phyloP scores from a whole-genome alignment of 2,329 filamentous ascomycete species.

The Diaporthe citriasiana region DNA sequence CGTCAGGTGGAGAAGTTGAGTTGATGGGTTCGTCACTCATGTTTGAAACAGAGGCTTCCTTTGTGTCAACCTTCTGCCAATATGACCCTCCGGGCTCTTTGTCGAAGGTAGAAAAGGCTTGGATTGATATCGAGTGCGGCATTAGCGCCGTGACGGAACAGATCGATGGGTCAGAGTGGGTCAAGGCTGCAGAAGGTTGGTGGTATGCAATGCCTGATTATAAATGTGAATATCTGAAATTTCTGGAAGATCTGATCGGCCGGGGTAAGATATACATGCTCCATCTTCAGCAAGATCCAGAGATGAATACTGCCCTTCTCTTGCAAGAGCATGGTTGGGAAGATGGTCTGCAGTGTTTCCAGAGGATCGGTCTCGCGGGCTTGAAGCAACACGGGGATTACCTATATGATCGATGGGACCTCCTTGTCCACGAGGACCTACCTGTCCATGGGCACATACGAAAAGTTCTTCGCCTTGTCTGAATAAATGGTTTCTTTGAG shows the following conservation, averaged over 20 bases:
- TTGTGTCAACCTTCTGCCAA: not conserved
- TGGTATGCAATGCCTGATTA: not conserved
- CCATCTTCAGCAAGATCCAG: no score
- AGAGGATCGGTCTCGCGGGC: not conserved
- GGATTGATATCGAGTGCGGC: not conserved
- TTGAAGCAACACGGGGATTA: no score
- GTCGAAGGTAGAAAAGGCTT: not conserved
- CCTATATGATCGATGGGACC: no score
- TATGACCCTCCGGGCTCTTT: not conserved
- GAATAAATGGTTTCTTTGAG: no score
- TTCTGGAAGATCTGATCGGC: not conserved
- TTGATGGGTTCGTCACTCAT: not conserved
- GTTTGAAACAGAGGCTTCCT: not conserved
- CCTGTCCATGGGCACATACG: no score
- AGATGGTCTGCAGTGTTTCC: not conserved
- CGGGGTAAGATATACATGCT: not conserved
- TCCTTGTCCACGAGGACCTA: no score
- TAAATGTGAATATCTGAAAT: accelerated
- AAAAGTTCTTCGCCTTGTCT: no score
- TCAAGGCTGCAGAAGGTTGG: not conserved
- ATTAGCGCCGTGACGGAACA: not conserved
- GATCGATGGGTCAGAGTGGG: no score
- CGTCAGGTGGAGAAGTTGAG: not conserved
- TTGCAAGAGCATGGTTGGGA: not conserved
- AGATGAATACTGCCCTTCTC: not conserved